Evolutionary conservation across 805 yeast genomes (phyloP).

Genomic region (Isabelozyma heimii): DNA sequence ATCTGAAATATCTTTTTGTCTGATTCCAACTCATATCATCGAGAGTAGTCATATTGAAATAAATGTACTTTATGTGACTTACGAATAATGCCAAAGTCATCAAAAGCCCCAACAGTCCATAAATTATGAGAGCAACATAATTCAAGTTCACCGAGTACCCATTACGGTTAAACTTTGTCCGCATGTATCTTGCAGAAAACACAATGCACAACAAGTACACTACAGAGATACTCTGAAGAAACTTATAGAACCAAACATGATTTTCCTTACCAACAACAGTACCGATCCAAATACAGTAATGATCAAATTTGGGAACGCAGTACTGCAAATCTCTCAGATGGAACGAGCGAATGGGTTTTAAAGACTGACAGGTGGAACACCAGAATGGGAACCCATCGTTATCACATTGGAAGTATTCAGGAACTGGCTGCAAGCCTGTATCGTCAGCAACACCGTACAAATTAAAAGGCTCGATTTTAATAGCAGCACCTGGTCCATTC

Average conservation of each 20-base stretch:
- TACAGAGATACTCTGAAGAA: slow-evolving; percentile 34
- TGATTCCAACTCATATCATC: slow-evolving; percentile 48
- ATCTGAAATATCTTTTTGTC: slow-evolving; percentile 27
- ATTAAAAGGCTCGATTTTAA: slow-evolving; percentile 34
- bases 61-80: slow-evolving; percentile 45
- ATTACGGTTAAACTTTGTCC: slow-evolving; percentile 17
- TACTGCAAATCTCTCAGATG: slow-evolving; percentile 56
- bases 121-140: slow-evolving; percentile 45
- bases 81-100: slow-evolving; percentile 42
- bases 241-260: slow-evolving; percentile 57
- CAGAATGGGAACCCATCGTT: slow-evolving; percentile 71
- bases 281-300: slow-evolving; percentile 79
- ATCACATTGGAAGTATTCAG: slow-evolving; percentile 66
- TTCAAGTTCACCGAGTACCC: slow-evolving; percentile 41
- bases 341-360: slow-evolving; percentile 67
- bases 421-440: slow-evolving; percentile 37
- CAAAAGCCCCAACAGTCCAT: slow-evolving; percentile 43
- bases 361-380: slow-evolving; percentile 64
- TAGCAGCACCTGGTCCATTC: slow-evolving; percentile 59
- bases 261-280: slow-evolving; percentile 67
- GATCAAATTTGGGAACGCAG: slow-evolving; percentile 80
- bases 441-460: slow-evolving; percentile 14
- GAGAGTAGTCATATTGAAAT: slow-evolving; percentile 52
- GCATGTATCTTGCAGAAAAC: slow-evolving; percentile 21
- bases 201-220: slow-evolving; percentile 30